These are phyloP conservation scores for Boletus tomentosulus DNA, from an alignment of 768 basidiomycete species.

Conservation along the genomic window DNA sequence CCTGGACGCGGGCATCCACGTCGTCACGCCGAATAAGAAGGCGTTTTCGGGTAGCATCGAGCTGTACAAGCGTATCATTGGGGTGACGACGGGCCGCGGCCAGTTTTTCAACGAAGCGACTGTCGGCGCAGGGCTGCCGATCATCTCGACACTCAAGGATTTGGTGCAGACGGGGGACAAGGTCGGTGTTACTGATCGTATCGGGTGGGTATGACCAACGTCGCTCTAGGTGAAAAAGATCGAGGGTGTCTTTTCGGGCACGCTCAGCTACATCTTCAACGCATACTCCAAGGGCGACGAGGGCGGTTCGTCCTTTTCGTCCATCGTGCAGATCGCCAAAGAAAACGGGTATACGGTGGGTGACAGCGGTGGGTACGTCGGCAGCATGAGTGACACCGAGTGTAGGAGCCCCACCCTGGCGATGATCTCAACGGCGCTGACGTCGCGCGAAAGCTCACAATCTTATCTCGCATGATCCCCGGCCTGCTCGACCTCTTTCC, in stretches of 20 bases:
- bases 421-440: constrained; percentile 97
- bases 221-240: constrained; percentile 69
- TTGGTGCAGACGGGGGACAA: constrained; percentile 90
- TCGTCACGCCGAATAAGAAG: constrained; percentile 98
- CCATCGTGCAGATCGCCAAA: constrained; percentile 82
- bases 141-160: constrained; percentile 89
- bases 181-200: constrained; percentile 36
- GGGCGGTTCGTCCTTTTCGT: constrained; percentile 76
- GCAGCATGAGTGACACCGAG: constrained; percentile 23
- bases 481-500: constrained; percentile 49
- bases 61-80: constrained; percentile 69
- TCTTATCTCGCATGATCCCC: constrained; percentile 79
- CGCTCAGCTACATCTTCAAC: constrained; percentile 99
- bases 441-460: constrained; percentile 95
- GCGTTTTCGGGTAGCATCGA: constrained; percentile 72
- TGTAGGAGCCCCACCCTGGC: constrained; percentile 92
- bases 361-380: background rate
- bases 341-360: constrained; percentile 92
- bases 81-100: constrained; percentile 39
- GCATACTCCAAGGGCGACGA: constrained; percentile 75
- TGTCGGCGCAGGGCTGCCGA: constrained; percentile 93
- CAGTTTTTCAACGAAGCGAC: constrained; percentile 83
- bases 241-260: constrained; percentile 97
- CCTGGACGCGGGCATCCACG: constrained; percentile 71
- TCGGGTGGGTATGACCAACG: background rate